phyloP scores from a whole-genome alignment of 2,329 filamentous ascomycete species.

The Ascochyta rabiei region DNA sequence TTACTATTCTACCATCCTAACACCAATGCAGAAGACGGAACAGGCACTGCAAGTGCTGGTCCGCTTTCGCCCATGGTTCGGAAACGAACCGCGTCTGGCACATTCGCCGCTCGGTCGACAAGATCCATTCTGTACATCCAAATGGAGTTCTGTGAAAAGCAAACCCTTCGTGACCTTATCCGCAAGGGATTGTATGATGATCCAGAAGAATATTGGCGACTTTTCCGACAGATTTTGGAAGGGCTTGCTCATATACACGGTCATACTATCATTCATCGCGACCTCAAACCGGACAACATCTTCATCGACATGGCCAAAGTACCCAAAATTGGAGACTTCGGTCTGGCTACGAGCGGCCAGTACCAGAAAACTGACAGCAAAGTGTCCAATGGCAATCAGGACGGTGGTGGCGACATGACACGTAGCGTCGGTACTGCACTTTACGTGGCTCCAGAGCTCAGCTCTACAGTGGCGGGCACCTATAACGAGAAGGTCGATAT shows the following conservation, averaged over 20 bases:
- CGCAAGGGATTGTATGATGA: constrained; percentile 75
- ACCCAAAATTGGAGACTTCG: constrained; percentile 96
- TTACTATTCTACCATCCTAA: constrained; percentile 14
- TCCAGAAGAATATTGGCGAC: constrained; percentile 80
- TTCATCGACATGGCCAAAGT: constrained; percentile 92
- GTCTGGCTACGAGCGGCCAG: constrained; percentile 87
- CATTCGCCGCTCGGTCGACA: constrained; percentile 57
- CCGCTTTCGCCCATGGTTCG: constrained; percentile 44
- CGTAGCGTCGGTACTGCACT: constrained; percentile 77
- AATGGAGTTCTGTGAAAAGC: constrained; percentile 98
- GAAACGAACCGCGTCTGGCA: constrained; percentile 53
- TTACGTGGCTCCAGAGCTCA: constrained; percentile 92
- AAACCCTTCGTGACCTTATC: constrained; percentile 88
- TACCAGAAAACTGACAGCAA: constrained; percentile 66
- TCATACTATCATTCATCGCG: constrained; percentile 90
- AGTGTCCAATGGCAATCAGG: constrained; percentile 35
- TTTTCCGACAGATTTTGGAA: constrained; percentile 90
- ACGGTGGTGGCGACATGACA: constrained; percentile 68
- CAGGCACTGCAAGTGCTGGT: constrained; percentile 42
- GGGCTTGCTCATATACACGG: constrained; percentile 89
- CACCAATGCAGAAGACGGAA: constrained; percentile 52
- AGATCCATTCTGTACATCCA: constrained; percentile 90
- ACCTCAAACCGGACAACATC: constrained; percentile 96
- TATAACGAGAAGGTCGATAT: constrained; percentile 98
- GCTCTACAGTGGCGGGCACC: constrained; percentile 72